These are phyloP conservation scores for Leishmania aethiopica DNA, from an alignment of 208 protist species.

Conservation along the genomic window DNA sequence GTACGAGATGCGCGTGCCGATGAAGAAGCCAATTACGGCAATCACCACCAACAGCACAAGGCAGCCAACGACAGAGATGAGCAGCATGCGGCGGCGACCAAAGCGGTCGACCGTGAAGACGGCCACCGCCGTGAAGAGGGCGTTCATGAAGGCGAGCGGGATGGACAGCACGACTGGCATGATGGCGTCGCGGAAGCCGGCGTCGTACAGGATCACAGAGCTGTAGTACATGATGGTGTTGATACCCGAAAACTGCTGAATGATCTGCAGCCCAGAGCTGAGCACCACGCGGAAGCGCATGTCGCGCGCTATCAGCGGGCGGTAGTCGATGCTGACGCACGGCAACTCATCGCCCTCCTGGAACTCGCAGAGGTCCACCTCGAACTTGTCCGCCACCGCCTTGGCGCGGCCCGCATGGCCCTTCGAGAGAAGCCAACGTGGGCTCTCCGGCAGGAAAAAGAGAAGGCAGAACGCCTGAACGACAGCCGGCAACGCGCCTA, in stretches of 20 bases:
- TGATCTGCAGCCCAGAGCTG: constrained; percentile 85
- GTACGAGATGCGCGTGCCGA: constrained; percentile 64
- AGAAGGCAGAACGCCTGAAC: constrained; percentile 84
- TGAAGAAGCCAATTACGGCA: constrained; percentile 61
- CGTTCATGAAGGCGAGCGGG: constrained; percentile 89
- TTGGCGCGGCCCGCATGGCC: constrained; percentile 53
- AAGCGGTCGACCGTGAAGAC: constrained; percentile 85
- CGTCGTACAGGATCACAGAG: constrained; percentile 84
- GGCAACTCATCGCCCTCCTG: constrained; percentile 42
- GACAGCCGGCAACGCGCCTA: constrained; percentile 79
- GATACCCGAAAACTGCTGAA: constrained; percentile 93
- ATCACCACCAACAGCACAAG: constrained; percentile 59
- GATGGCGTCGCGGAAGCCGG: constrained; percentile 72
- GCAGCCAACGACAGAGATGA: constrained; percentile 76
- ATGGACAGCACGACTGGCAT: constrained; percentile 85
- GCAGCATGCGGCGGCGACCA: constrained; percentile 72
- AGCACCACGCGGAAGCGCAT: constrained; percentile 79
- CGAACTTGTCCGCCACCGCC: constrained; percentile 52
- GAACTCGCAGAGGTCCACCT: constrained; percentile 65
- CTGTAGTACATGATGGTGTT: constrained; percentile 96
- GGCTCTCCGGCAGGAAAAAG: constrained; percentile 87
- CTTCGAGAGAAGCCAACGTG: constrained; percentile 78
- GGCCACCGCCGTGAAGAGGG: constrained; percentile 77
- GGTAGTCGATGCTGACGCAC: constrained; percentile 61
- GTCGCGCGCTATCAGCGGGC: constrained; percentile 44